Evolutionary conservation across 148 eudicot genomes (phyloP).

Genomic region (Tetragonia tetragonoides): DNA sequence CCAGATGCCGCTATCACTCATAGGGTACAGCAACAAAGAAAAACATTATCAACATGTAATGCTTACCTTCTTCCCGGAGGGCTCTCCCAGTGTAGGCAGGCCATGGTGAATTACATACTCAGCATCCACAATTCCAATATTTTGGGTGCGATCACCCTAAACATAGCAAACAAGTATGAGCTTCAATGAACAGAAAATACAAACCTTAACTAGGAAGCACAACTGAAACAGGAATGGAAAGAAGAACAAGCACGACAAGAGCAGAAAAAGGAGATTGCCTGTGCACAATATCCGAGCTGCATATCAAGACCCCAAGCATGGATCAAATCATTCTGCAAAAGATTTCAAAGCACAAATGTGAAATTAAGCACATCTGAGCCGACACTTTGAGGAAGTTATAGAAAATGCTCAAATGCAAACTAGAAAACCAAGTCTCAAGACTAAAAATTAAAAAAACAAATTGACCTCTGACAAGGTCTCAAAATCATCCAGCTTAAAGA

Average conservation of each 20-base stretch:
- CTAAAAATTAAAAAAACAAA: too few species aligned
- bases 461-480: neutral
- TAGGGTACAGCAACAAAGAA: too few species aligned
- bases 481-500: neutral
- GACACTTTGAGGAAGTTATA: neutral
- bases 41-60: neutral
- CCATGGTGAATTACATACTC: slow-evolving; percentile 88
- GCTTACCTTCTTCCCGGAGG: slow-evolving; percentile 50
- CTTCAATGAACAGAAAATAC: neutral
- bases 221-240: neutral
- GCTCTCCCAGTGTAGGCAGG: slow-evolving; percentile 77
- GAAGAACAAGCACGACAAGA: neutral
- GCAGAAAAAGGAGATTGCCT: slow-evolving; percentile 39
- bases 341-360: neutral
- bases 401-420: neutral
- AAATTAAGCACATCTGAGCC: too few species aligned
- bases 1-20: too few species aligned
- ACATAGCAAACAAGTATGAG: neutral
- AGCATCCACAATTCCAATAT: slow-evolving; percentile 81
- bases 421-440: too few species aligned
- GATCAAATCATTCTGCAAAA: slow-evolving; percentile 76
- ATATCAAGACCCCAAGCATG: slow-evolving; percentile 98
- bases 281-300: slow-evolving; percentile 93
- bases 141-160: slow-evolving; percentile 80
- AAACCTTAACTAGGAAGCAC: neutral